These are phyloP conservation scores for Trichoderma gracile DNA, from an alignment of 2,329 filamentous ascomycete species.

Conservation along the genomic window DNA sequence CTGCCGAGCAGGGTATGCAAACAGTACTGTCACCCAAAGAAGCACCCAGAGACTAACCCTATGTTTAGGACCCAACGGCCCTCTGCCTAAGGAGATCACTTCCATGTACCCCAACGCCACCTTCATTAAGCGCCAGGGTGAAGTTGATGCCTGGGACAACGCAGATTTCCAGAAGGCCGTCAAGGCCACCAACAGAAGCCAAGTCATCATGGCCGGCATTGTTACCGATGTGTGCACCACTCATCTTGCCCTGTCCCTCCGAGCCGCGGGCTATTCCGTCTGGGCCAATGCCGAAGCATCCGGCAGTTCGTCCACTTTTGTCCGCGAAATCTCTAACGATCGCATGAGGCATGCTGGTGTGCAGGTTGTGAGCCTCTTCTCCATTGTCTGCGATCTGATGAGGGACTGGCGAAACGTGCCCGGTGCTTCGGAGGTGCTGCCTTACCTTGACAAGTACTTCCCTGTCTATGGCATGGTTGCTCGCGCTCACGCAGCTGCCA, in stretches of 20 bases:
- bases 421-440: slow-evolving; percentile 58
- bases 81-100: slow-evolving; percentile 48
- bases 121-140: slow-evolving; percentile 66
- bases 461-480: slow-evolving; percentile 67
- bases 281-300: slow-evolving; percentile 72
- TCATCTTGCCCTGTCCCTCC: slow-evolving; percentile 71
- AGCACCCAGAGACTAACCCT: neutral
- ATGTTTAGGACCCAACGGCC: slow-evolving; percentile 66
- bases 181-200: slow-evolving; percentile 63
- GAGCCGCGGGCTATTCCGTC: slow-evolving; percentile 70
- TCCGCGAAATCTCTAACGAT: slow-evolving; percentile 55
- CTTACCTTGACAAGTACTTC: slow-evolving; percentile 64
- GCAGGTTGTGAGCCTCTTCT: slow-evolving; percentile 62
- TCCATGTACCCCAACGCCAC: slow-evolving; percentile 66
- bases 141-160: slow-evolving; percentile 79
- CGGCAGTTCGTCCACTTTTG: slow-evolving; percentile 61
- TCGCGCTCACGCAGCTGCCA: slow-evolving; percentile 36
- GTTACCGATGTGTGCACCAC: slow-evolving; percentile 74
- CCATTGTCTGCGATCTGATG: slow-evolving; percentile 68
- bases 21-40: slow-evolving; percentile 3
- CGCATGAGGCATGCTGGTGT: slow-evolving; percentile 69
- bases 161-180: slow-evolving; percentile 66
- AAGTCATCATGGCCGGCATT: slow-evolving; percentile 72
- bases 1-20: slow-evolving; percentile 55
- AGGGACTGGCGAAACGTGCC: slow-evolving; percentile 64